Percentiles rank a stretch among this genome's conserved stretches.
phyloP scores from a whole-genome alignment of 2,329 filamentous ascomycete genomes.

The Paracorniculantispora psalliotae region DNA sequence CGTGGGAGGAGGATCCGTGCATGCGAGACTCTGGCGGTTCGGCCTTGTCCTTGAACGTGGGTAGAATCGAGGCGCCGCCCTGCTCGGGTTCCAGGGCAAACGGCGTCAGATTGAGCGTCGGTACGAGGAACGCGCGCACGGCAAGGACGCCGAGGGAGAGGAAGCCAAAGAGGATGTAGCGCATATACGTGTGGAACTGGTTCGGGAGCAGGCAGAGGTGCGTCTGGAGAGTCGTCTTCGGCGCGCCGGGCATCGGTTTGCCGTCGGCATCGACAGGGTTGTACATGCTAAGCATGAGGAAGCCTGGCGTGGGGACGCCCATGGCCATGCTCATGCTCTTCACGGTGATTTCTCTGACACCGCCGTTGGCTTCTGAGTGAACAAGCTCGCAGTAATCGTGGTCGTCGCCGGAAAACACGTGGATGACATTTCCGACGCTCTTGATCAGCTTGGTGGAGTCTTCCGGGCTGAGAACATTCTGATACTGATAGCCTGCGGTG shows the following conservation, averaged over 20 bases:
- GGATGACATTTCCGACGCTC: constrained; percentile 73
- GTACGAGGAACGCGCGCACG: constrained; percentile 52
- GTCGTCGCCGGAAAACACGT: constrained; percentile 93
- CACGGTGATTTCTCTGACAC: constrained; percentile 80
- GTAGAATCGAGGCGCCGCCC: constrained; percentile 29
- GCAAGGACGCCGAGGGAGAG: constrained; percentile 46
- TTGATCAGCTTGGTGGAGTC: constrained; percentile 73
- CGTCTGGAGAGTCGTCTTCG: constrained; percentile 67
- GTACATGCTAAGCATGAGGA: constrained; percentile 84
- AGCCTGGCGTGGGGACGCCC: constrained; percentile 84
- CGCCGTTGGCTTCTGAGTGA: constrained; percentile 64
- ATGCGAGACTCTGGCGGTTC: constrained; percentile 33
- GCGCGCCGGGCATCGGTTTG: constrained; percentile 39
- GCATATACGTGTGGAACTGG: constrained; percentile 77
- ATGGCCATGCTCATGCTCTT: constrained; percentile 96
- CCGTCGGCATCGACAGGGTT: constrained; percentile 72
- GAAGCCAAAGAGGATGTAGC: constrained; percentile 63
- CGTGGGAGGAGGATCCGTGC: constrained; percentile 25
- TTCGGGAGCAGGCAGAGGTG: constrained; percentile 88
- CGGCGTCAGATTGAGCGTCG: constrained; percentile 46
- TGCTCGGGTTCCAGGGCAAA: constrained; percentile 46
- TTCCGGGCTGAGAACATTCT: constrained; percentile 78
- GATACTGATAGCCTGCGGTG: constrained; percentile 83
- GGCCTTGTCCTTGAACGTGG: constrained; percentile 50
- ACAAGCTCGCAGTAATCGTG: constrained; percentile 95